Evolutionary conservation across 2,329 filamentous ascomycete genomes (phyloP), one percentile per base, ranked within the genome.

Genomic region (Pseudopyricularia javanii): DNA sequence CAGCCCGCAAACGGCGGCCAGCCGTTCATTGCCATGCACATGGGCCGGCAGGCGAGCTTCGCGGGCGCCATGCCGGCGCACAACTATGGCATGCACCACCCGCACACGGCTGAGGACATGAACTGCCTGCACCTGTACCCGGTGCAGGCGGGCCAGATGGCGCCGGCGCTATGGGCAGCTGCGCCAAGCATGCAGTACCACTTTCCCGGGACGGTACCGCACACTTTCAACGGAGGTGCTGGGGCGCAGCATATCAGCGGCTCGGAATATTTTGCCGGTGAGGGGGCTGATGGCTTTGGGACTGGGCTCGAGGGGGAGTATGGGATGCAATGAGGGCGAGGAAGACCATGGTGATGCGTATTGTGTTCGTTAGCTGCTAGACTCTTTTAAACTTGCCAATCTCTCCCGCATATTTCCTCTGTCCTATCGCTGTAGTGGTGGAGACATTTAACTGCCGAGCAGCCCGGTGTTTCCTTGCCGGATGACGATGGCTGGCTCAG

Each of bases 1-100:
- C 50, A 35, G 50, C 50, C 12, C 20, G 40, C 40, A 45, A 53
- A 11, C 49, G 34, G 52, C 51, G 52, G 50, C n/a, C 47, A 14
- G 33, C 54, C 4, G 43, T 50, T 30, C 8, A 37, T 48, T 24
- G 52, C 47, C 14, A 50, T 47, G 15, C 33, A 50, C 40, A 54
- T 53, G 47, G 20, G 24, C 34, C 53, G 51, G 20, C 48, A 54
- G 28, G 15, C 53, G 2, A 53, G 9, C 45, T 33, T 49, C 20
- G 15, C 50, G 8, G 34, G 47, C 30, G 32, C 49, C 11, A 34
- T 47, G 32, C 45, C 50, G 33, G 45, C 37, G 8, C 26, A 52
- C 17, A 12, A 17, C 20, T 49, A 30, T 15, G 24, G 26, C 6
- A 33, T 33, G 47, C 47, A 30, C 47, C 4, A 30, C 47, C 4